These are phyloP conservation scores for Cardamine resedifolia DNA, from an alignment of 345 rosid genomes.

Conservation along the genomic window DNA sequence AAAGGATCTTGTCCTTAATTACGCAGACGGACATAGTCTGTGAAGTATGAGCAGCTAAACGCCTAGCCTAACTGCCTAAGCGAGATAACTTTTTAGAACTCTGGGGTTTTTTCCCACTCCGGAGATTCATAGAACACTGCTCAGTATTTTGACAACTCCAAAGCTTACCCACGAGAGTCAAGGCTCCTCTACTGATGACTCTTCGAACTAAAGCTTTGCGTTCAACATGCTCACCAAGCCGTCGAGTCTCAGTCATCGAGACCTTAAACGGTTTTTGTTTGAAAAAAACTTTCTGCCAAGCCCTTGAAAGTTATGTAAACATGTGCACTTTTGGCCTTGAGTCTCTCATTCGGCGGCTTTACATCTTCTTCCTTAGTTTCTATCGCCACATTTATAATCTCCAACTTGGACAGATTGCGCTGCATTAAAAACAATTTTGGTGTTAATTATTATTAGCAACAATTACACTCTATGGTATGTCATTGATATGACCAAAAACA, in stretches of 20 bases:
- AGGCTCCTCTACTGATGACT: background rate
- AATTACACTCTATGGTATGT: background rate
- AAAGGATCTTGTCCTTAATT: background rate
- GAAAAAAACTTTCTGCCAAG: background rate
- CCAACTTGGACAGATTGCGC: background rate
- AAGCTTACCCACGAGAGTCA: background rate
- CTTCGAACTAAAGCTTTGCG: conserved; percentile 2
- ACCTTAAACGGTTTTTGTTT: background rate
- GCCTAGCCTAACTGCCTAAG: background rate
- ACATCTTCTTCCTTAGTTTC: background rate
- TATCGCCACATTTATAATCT: background rate
- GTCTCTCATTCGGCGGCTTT: background rate
- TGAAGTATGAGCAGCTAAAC: background rate
- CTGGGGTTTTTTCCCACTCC: background rate
- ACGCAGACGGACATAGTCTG: background rate
- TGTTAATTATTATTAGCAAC: background rate
- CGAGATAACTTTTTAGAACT: background rate
- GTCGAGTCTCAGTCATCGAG: accelerated
- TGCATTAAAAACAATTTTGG: background rate
- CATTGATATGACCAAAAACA: background rate
- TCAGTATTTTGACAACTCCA: background rate
- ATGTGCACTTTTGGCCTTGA: background rate
- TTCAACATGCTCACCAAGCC: background rate
- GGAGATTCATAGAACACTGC: background rate
- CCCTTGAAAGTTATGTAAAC: conserved; percentile 5